These are phyloP conservation scores for Heliamphora pulchella DNA, from an alignment of 179 eudicot species.

Conservation along the genomic window DNA sequence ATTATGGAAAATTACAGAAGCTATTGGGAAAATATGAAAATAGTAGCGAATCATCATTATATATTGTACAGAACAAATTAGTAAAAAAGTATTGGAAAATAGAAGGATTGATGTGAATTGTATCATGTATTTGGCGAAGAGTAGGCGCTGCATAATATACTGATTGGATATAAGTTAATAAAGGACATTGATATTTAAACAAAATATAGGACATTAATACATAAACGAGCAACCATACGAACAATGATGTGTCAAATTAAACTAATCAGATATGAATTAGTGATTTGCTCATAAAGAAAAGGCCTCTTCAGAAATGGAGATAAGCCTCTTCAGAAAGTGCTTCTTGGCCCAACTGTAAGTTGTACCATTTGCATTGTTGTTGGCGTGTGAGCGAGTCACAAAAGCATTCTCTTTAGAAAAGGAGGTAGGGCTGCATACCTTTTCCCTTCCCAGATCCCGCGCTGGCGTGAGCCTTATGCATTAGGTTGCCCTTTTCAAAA, in stretches of 20 bases:
- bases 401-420: too few relatives aligned
- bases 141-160: not conserved
- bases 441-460: too few relatives aligned
- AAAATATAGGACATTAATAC: too few relatives aligned
- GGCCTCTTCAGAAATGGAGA: too few relatives aligned
- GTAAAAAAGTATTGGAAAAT: not conserved
- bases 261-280: not conserved
- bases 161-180: not conserved
- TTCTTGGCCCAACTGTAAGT: too few relatives aligned
- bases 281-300: not conserved
- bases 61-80: not conserved
- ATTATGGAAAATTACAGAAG: too few relatives aligned
- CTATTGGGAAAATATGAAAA: not conserved
- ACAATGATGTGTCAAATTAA: not conserved
- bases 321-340: too few relatives aligned
- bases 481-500: too few relatives aligned
- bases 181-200: not conserved
- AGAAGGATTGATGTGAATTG: slow-evolving; percentile 2
- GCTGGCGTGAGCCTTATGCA: too few relatives aligned
- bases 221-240: not conserved
- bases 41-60: not conserved
- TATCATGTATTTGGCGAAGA: not conserved
- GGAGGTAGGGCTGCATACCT: too few relatives aligned
- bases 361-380: too few relatives aligned
- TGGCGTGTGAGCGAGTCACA: too few relatives aligned